Evolutionary conservation across 495 filamentous ascomycete genomes (phyloP).

Genomic region (Sordaria brevicollis): DNA sequence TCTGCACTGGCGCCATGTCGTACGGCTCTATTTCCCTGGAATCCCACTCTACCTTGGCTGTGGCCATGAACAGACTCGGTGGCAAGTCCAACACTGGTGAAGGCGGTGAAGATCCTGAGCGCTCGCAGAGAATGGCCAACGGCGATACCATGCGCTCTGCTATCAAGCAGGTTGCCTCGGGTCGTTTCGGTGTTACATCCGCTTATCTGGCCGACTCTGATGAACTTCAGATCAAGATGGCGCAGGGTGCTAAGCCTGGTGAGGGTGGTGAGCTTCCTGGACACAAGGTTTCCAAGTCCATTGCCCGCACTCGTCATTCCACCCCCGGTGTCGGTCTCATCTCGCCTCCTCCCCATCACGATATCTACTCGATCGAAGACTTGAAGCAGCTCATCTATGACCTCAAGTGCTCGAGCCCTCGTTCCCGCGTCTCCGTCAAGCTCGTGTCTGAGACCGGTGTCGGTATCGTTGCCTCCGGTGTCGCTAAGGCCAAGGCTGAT

Average conservation of each 20-base stretch:
- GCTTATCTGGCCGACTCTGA: constrained; percentile 98
- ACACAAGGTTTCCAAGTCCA: constrained; percentile 95
- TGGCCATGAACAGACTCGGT: constrained; percentile 96
- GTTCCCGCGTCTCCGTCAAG: constrained; percentile 94
- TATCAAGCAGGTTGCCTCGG: constrained; percentile 98
- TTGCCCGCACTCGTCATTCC: constrained; percentile 94
- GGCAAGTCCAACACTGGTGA: constrained; percentile 99
- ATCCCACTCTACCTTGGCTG: constrained; percentile 91
- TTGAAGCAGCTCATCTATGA: constrained; percentile 99
- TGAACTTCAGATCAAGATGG: constrained; percentile 99
- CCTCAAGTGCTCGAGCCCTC: constrained; percentile 93
- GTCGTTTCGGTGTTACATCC: constrained; percentile 95
- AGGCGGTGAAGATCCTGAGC: constrained; percentile 93
- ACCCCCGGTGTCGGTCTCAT: constrained; percentile 97
- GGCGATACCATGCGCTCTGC: constrained; percentile 97
- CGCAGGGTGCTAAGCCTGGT: constrained; percentile 96
- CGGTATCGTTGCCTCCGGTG: constrained; percentile 96
- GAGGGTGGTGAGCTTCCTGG: constrained; percentile 97
- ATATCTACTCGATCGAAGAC: constrained; percentile 99
- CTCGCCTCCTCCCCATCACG: constrained; percentile 97
- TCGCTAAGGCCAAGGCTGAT: constrained; percentile 96
- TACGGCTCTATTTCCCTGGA: constrained; percentile 99
- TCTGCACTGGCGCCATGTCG: constrained; percentile 99
- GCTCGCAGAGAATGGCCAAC: constrained; percentile 76
- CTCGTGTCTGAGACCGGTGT: constrained; percentile 97